These are phyloP conservation scores for Coemansia sp. DNA, from an alignment of 192 early-diverging fungal species.

Conservation along the genomic window DNA sequence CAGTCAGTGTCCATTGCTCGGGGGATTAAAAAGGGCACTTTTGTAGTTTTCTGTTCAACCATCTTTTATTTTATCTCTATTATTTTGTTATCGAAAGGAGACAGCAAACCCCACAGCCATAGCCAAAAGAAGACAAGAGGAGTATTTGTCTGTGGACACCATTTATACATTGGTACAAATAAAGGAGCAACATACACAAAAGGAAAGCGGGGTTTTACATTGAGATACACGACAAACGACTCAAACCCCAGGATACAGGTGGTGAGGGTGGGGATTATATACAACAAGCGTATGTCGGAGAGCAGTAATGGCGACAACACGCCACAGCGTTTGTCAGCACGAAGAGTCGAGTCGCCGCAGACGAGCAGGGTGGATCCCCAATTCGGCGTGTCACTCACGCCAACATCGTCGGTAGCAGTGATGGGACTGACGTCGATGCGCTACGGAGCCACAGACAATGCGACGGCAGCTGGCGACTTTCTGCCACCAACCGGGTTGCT, in stretches of 20 bases:
- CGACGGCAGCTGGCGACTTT: background rate
- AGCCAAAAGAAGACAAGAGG: too few species aligned
- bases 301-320: slow-evolving; percentile 15
- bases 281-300: background rate
- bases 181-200: background rate
- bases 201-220: background rate
- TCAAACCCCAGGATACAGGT: background rate
- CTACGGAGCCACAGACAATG: slow-evolving; percentile 9
- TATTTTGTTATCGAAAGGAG: too few species aligned
- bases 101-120: too few species aligned
- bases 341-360: background rate
- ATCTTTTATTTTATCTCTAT: background rate
- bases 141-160: too few species aligned
- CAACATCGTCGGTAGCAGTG: slow-evolving; percentile 38
- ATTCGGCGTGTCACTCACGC: slow-evolving; percentile 29
- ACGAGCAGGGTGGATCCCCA: slow-evolving; percentile 10
- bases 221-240: background rate
- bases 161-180: too few species aligned
- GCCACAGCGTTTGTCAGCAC: slow-evolving; percentile 4
- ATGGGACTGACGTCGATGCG: slow-evolving; percentile 35
- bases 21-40: too few species aligned
- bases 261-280: background rate
- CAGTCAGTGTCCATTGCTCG: too few species aligned
- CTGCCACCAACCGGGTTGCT: background rate
- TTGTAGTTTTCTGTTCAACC: too few species aligned